Percentiles rank a stretch among this genome's conserved stretches.
Conservation (phyloP, 2,329 filamentous ascomycete species). For the Penicillium sp. region DNA sequence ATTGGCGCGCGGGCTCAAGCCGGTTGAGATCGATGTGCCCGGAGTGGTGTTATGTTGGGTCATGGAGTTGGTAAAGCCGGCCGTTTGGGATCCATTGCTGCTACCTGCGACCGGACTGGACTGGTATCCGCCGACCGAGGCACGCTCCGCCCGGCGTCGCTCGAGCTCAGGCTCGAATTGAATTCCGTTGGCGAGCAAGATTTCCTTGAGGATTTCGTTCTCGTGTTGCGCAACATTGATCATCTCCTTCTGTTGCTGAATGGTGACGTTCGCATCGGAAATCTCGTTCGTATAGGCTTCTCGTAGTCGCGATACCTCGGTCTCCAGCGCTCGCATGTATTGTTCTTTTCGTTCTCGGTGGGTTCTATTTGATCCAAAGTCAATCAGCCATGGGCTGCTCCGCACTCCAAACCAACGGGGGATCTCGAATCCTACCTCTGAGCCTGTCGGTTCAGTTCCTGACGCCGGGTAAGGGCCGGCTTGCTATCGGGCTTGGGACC, state of each 20-base stretch:
- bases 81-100: constrained; percentile 34
- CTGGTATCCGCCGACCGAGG: constrained; percentile 24
- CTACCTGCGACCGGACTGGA: constrained; percentile 47
- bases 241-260: constrained; percentile 69
- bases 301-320: constrained; percentile 85
- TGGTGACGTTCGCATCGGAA: constrained; percentile 50
- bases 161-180: constrained; percentile 53
- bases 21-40: constrained; percentile 34
- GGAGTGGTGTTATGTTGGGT: constrained; percentile 33
- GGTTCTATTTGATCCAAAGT: constrained; percentile 59
- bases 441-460: constrained; percentile 92
- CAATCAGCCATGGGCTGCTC: background rate
- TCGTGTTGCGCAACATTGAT: constrained; percentile 75
- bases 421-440: constrained; percentile 66
- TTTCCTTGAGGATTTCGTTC: constrained; percentile 71
- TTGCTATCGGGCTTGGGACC: constrained; percentile 97
- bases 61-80: constrained; percentile 22
- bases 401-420: constrained; percentile 3
- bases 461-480: constrained; percentile 84
- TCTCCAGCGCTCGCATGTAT: constrained; percentile 91
- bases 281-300: constrained; percentile 70
- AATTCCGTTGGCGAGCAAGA: constrained; percentile 61
- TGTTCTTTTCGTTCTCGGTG: constrained; percentile 95
- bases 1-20: constrained; percentile 31
- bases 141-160: constrained; percentile 36